Percentiles rank a stretch among this genome's conserved stretches.
phyloP scores from a whole-genome alignment of 73 alveolate species.

The Symbiodinium natans region DNA sequence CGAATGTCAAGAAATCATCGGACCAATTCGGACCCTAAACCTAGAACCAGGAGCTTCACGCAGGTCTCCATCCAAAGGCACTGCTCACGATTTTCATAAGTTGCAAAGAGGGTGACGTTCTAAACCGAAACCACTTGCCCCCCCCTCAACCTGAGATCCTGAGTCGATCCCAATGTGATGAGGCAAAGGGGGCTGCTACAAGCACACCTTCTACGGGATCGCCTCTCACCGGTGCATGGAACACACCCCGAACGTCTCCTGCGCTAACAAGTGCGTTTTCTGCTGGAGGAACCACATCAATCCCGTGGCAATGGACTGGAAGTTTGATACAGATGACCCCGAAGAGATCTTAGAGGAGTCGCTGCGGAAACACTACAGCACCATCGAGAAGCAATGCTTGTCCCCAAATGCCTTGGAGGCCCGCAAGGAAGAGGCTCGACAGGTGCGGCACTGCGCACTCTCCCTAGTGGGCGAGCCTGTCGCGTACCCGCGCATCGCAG shows the following conservation, averaged over 20 bases:
- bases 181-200: slow-evolving; percentile 79
- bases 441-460: slow-evolving; percentile 53
- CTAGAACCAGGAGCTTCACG: too few relatives aligned
- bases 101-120: too few relatives aligned
- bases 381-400: slow-evolving; percentile 56
- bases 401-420: slow-evolving; percentile 82
- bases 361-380: slow-evolving; percentile 29
- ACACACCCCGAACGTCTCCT: slow-evolving; percentile 80
- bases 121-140: too few relatives aligned
- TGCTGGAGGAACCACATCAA: slow-evolving; percentile 91
- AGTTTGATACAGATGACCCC: slow-evolving; percentile 86
- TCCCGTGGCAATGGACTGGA: slow-evolving; percentile 79
- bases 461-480: slow-evolving; percentile 92
- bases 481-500: slow-evolving; percentile 64
- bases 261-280: slow-evolving; percentile 82
- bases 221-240: slow-evolving; percentile 78
- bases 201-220: slow-evolving; percentile 92
- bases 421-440: slow-evolving; percentile 64
- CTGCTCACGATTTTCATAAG: too few relatives aligned
- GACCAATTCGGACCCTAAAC: too few relatives aligned
- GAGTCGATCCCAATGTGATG: too few relatives aligned
- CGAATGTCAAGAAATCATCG: too few relatives aligned
- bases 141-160: too few relatives aligned
- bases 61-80: too few relatives aligned
- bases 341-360: slow-evolving; percentile 46